Base-by-base conservation (phyloP, 23 red algal species). In the Cyanidium caldarium region DNA sequence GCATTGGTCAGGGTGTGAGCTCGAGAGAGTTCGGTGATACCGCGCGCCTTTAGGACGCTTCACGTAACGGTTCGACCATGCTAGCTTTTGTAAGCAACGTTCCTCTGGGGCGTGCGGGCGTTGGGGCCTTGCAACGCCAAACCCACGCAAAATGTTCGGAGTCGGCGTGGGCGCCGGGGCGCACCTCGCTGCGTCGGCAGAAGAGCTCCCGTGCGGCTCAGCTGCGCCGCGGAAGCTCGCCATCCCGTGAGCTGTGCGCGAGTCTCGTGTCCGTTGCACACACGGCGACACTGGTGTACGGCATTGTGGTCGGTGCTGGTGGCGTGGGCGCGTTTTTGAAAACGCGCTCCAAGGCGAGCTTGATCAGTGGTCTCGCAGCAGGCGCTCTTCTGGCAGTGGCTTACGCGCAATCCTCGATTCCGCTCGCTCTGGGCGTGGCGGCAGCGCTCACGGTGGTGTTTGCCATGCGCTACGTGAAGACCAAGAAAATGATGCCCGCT, bases 401-500 rank as follows among this genome's bases (percentile, higher is more conserved):
- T 21, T 94, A 79, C 67, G 57, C 46, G 42, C 69, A 69, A 39
- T 68, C 80, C 14, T 82, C 72, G 39, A 41, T 86, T 30, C 65
- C 82, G 12, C 20, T 78, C 25, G 88, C 88, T 2, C 51, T 94
- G 20, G 81, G 39, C 0, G 76, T 83, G 10, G 72, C 88, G 10
- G 14, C 73, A 20, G 88, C 65, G 0, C 65, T 94, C 12, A 71
- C 67, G 7, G 70, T 44, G 0, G 88, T 94, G 2, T 94, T 85
- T 72, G 77, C 76, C 2, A 39, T 94, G 31, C 81, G 88, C 33
- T 82, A 82, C 39, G 72, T 79, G 3, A 94, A 94, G 71, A 81
- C 81, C 26, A 86, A 82, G 44, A 86, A 86, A 81, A 40, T 94
- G 31, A 82, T 94, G 77, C 88, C 88, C 10, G 68, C 88, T 0